Evolutionary conservation across 2,329 filamentous ascomycete genomes (phyloP), one percentile per base, ranked within the genome.

Genomic region (Pseudopyricularia javanii): DNA sequence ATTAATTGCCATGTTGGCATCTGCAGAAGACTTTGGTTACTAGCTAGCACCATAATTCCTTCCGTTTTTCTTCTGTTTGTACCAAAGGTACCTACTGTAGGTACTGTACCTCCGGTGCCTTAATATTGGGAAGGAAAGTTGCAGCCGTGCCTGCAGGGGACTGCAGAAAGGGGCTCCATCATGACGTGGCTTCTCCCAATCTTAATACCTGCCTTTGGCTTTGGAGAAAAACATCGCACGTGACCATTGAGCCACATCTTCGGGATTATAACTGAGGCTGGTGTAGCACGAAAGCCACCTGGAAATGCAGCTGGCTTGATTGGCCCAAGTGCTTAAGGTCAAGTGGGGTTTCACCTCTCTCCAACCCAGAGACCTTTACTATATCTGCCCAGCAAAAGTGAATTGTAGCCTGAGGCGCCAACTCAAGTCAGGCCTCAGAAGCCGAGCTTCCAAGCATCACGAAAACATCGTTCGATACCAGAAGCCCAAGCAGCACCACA

Each of bases 401-500:
- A n/a, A 43, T 43, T n/a, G 37, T 24, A 24, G 32, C 49, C 49
- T 50, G 30, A 50, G 49, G 49, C 49, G 26, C 30, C 49, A 33
- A 50, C 24, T 33, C 49, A 50, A 14, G 22, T 43, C n/a, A 20
- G 28, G 24, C 11, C 15, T 22, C 17, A 43, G 37, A 43, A 7
- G 37, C 37, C 37, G 37, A 43, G 37, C 37, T 43, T 43, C 35
- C 37, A 43, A 43, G 37, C 37, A 43, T 43, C 37, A 43, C 37
- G 37, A 43, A 43, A 56, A 59, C 55, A 64, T 64, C 57, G 58
- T 64, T 64, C 64, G 62, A 66, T 64, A 55, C 40, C 48, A 14
- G 30, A 15, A 20, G 20, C 34, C 48, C 33, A 32, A 20, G n/a
- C 24, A 34, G 22, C 33, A 30, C 32, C 48, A 20, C 14, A n/a